A percentile compares a stretch with the other conserved stretches of the same genome.
These are phyloP conservation scores for Hanseniaspora pseudoguilliermondii DNA, from an alignment of 805 yeast genomes.

Conservation along the genomic window DNA sequence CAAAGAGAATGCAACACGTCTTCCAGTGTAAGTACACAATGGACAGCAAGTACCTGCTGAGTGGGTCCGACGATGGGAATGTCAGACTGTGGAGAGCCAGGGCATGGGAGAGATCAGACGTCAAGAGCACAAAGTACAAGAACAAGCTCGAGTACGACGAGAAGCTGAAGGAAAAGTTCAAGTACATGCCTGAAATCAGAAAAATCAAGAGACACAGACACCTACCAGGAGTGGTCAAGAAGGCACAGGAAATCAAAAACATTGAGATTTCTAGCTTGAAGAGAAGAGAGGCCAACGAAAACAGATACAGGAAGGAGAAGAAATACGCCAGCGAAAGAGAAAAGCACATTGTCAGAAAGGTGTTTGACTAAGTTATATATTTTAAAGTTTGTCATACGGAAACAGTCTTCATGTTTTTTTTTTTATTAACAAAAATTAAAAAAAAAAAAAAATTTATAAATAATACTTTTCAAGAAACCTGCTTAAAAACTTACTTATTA, in stretches of 20 bases:
- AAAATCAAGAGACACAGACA: slow-evolving; percentile 88
- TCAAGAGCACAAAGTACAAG: slow-evolving; percentile 69
- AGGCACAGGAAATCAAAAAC: slow-evolving; percentile 75
- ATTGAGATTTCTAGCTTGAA: slow-evolving; percentile 61
- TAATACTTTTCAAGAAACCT: slow-evolving; percentile 4
- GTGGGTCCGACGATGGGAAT: slow-evolving; percentile 95
- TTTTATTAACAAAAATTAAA: background rate
- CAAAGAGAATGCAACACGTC: slow-evolving; percentile 94
- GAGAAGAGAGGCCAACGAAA: slow-evolving; percentile 70
- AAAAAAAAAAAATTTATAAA: background rate
- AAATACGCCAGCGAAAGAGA: slow-evolving; percentile 61
- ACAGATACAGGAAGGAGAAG: slow-evolving; percentile 57
- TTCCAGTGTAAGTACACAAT: slow-evolving; percentile 73
- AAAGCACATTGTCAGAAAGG: slow-evolving; percentile 76
- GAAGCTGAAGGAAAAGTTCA: slow-evolving; percentile 81
- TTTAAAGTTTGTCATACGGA: background rate
- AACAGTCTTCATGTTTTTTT: background rate
- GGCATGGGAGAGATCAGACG: slow-evolving; percentile 72
- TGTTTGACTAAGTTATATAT: slow-evolving; percentile 38
- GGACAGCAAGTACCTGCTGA: slow-evolving; percentile 75
- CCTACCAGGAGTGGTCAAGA: slow-evolving; percentile 74
- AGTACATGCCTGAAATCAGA: slow-evolving; percentile 90
- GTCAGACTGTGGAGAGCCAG: slow-evolving; percentile 83
- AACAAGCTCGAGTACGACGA: slow-evolving; percentile 79
- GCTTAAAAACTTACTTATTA: slow-evolving; percentile 1